Conservation (phyloP, 148 eudicot genomes). For the Persicaria tinctoria region DNA sequence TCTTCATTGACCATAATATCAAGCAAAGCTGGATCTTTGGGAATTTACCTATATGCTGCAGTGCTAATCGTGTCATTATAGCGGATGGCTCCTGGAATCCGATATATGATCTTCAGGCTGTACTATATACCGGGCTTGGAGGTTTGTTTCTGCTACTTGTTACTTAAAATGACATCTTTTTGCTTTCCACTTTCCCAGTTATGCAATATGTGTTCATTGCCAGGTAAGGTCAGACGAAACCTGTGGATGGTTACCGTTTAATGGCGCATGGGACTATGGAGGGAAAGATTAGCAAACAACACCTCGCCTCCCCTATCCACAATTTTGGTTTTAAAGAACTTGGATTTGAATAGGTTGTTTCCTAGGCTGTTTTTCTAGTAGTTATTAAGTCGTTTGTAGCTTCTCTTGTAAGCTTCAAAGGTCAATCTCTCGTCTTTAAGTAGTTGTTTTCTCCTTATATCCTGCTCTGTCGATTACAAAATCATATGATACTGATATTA, state of each 20-base stretch:
- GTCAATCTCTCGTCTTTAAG: too few species aligned
- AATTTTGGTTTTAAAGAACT: background rate
- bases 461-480: background rate
- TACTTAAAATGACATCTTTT: background rate
- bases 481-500: background rate
- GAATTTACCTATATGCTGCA: slow-evolving; percentile 90
- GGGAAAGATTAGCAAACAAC: slow-evolving; percentile 96
- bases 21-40: slow-evolving; percentile 91
- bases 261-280: slow-evolving; percentile 95
- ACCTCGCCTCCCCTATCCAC: slow-evolving; percentile 7
- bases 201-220: background rate
- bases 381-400: too few species aligned
- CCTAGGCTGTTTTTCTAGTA: too few species aligned
- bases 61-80: slow-evolving; percentile 94
- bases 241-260: slow-evolving; percentile 91
- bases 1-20: slow-evolving; percentile 76
- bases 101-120: slow-evolving; percentile 93
- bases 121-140: slow-evolving; percentile 79
- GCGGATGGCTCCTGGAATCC: slow-evolving; percentile 99
- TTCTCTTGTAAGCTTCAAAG: too few species aligned
- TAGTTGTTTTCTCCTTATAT: background rate
- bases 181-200: too few species aligned
- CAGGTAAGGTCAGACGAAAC: slow-evolving; percentile 96
- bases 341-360: slow-evolving; percentile 38
- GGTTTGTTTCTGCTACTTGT: slow-evolving; percentile 32